These are phyloP conservation scores for Telfairia occidentalis DNA, from an alignment of 331 rosid genomes.

Conservation along the genomic window DNA sequence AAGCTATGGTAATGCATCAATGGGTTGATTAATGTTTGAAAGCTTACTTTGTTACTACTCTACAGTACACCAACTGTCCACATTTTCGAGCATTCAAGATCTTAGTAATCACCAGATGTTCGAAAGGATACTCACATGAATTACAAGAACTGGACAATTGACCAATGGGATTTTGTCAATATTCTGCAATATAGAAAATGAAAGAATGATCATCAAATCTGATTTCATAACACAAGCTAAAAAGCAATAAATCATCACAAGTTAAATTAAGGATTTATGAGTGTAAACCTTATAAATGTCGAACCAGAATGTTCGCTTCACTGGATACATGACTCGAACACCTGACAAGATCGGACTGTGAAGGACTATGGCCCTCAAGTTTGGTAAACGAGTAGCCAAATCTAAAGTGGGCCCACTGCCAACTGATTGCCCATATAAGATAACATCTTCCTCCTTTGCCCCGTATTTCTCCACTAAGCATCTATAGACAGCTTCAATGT, in stretches of 20 bases:
- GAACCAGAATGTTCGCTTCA: conserved; percentile 89
- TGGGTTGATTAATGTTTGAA: neutral
- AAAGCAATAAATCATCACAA: neutral
- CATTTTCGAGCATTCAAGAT: conserved; percentile 3
- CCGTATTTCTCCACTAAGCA: conserved; percentile 77
- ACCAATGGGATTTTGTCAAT: conserved; percentile 82
- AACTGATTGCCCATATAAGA: conserved; percentile 92
- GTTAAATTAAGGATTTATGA: conserved; percentile 7
- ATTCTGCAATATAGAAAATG: conserved; percentile 48
- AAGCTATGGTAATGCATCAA: neutral
- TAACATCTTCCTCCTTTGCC: conserved; percentile 77
- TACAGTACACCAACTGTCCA: conserved; percentile 1
- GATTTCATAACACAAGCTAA: neutral
- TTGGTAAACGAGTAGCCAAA: conserved; percentile 58
- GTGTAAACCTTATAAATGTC: conserved; percentile 81
- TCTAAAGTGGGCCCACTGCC: conserved; percentile 97
- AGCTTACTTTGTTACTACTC: conserved; percentile 8
- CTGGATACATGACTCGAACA: conserved; percentile 94
- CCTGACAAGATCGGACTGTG: conserved; percentile 96
- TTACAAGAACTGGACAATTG: conserved; percentile 75
- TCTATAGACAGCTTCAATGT: conserved; percentile 80
- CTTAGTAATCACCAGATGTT: conserved; percentile 15
- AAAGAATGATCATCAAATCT: conserved; percentile 9
- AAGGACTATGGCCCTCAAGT: conserved; percentile 86
- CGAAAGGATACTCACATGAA: conserved; percentile 66